Evolutionary conservation across 352 stramenopile genomes (phyloP).

Genomic region (Phytophthora pini): DNA sequence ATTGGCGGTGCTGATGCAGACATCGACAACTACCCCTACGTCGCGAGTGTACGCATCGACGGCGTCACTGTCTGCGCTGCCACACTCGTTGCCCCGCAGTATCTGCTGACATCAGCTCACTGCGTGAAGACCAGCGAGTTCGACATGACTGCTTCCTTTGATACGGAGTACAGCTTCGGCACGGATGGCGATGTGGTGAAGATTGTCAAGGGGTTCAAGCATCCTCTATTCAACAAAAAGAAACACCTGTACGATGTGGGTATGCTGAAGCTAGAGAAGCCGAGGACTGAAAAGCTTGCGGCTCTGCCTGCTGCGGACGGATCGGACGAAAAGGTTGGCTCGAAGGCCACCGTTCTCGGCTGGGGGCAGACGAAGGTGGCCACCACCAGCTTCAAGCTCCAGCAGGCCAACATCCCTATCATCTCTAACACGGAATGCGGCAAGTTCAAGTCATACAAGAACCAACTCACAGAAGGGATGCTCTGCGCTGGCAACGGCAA

Average conservation of each 20-base stretch:
- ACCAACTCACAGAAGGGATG: constrained; percentile 62
- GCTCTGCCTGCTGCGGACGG: constrained; percentile 47
- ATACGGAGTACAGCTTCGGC: constrained; percentile 30
- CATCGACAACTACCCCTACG: constrained; percentile 54
- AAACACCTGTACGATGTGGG: constrained; percentile 51
- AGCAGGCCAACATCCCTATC: constrained; percentile 58
- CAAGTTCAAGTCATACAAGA: constrained; percentile 50
- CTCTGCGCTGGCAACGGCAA: constrained; percentile 58
- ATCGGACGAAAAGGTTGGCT: constrained; percentile 53
- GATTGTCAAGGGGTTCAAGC: constrained; percentile 31
- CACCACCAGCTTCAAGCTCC: constrained; percentile 42
- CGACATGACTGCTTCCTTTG: constrained; percentile 34
- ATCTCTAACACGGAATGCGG: constrained; percentile 57
- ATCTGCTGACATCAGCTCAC: constrained; percentile 74
- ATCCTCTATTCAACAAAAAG: constrained; percentile 37
- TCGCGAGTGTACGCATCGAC: constrained; percentile 61
- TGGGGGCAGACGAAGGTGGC: constrained; percentile 60
- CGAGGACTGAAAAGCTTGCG: constrained; percentile 41
- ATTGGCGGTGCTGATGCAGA: constrained; percentile 16
- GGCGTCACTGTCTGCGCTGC: constrained; percentile 62
- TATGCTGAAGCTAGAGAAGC: constrained; percentile 57
- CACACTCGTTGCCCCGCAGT: constrained; percentile 63
- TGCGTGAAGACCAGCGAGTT: constrained; percentile 56
- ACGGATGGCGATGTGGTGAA: constrained; percentile 28
- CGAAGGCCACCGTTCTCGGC: constrained; percentile 55